Base-by-base conservation (phyloP, 2,329 filamentous ascomycete genomes). In the Penicillium oxalicum region DNA sequence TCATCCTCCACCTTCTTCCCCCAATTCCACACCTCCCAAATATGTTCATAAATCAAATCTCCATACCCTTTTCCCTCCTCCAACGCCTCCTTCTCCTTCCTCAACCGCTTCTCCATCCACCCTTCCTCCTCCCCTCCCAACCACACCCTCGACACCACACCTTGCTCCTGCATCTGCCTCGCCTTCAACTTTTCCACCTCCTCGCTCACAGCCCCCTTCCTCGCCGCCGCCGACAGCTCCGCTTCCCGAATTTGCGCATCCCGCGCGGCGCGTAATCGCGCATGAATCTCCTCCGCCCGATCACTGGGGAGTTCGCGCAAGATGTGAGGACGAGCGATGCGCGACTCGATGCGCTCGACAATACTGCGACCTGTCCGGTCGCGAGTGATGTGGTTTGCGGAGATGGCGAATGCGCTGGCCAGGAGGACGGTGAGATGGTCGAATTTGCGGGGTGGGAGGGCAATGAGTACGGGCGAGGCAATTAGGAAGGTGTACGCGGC, bases 21-120 rank as follows among this genome's bases (percentile, higher is more conserved):
- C 64, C 63, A 67, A 51, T 66, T 72, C 70, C 70, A 73, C 28
- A 73, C 72, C 50, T 74, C 72, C 69, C 67, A 72, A 39, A 74
- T 66, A 65, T 74, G 68, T 50, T 74, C 70, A 53, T 65, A 63
- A 44, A 74, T 74, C 64, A 74, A 62, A 63, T 70, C 68, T 0
- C 69, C 64, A 61, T 74, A 74, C 2, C 71, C 69, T 52, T 71
- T 73, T 36, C 72, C 68, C 48, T 70, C 63, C 44, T 62, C 61
- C 49, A 74, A 52, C 32, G 71, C 71, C 60, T 71, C 63, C 61
- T 68, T 64, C 55, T 74, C 71, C 56, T 74, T 70, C 36, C 58
- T 51, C 41, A 72, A 47, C 45, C 72, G 57, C 48, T 59, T 63
- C 55, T 72, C 68, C 59, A 69, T 72, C 72, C 72, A 74, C 55